Conservation (phyloP, 202 grass and related monocot genomes). For the Saccharum hybrid region DNA sequence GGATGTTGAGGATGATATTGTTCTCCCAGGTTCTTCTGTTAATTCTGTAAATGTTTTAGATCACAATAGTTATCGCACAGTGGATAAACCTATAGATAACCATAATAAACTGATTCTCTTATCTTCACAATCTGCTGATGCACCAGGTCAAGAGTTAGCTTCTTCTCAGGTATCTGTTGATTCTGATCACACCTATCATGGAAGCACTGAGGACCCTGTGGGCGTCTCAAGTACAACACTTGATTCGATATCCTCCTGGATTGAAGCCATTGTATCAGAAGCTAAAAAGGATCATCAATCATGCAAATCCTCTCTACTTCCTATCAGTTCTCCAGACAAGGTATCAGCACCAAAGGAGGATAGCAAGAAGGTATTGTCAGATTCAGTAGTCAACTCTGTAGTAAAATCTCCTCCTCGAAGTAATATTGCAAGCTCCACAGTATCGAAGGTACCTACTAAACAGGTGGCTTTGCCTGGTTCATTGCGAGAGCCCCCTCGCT, state of each 20-base stretch:
- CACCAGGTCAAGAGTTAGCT: conserved; percentile 38
- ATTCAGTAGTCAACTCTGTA: conserved; percentile 33
- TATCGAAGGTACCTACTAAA: conserved; percentile 54
- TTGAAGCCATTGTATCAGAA: conserved; percentile 54
- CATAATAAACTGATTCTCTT: conserved; percentile 10
- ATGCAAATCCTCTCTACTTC: conserved; percentile 36
- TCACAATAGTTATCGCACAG: conserved; percentile 23
- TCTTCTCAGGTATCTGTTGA: conserved; percentile 43
- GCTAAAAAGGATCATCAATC: conserved; percentile 44
- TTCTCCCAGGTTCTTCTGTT: conserved; percentile 37
- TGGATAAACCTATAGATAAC: conserved; percentile 41
- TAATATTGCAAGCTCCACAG: conserved; percentile 32
- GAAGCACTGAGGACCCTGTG: conserved; percentile 42
- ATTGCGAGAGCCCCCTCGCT: conserved; percentile 45
- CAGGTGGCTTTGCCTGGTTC: conserved; percentile 50
- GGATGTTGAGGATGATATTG: conserved; percentile 28
- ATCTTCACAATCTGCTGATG: conserved; percentile 50
- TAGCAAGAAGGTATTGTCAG: conserved; percentile 36
- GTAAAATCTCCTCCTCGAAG: conserved; percentile 41
- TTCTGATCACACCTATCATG: conserved; percentile 39
- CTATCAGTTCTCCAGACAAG: conserved; percentile 41
- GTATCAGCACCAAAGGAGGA: conserved; percentile 36
- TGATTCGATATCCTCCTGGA: conserved; percentile 45
- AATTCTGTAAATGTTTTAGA: conserved; percentile 43
- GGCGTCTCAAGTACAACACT: conserved; percentile 38